These are phyloP conservation scores for Acacia crassicarpa DNA, from an alignment of 306 rosid genomes.

Conservation along the genomic window DNA sequence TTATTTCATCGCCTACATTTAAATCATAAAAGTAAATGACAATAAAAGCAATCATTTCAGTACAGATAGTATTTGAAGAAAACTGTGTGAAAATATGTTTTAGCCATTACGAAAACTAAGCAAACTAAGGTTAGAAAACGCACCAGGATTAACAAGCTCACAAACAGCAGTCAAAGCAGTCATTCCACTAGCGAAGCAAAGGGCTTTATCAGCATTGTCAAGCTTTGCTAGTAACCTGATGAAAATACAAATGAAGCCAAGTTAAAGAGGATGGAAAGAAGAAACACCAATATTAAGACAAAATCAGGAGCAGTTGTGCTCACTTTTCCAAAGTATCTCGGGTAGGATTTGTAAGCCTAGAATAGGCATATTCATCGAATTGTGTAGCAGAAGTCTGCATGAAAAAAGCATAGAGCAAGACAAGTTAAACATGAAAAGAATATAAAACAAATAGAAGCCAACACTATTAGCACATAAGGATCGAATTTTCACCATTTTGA, in stretches of 20 bases:
- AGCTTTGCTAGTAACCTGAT: constrained; percentile 53
- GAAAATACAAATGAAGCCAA: constrained; percentile 11
- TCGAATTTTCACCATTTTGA: no score
- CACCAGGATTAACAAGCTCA: constrained; percentile 53
- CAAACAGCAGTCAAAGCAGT: constrained; percentile 63
- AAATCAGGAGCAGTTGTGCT: background rate
- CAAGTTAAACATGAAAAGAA: background rate
- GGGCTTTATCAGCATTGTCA: constrained; percentile 58
- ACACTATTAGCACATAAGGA: no score
- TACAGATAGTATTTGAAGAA: constrained; percentile 10
- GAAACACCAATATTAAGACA: background rate
- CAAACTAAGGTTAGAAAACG: background rate
- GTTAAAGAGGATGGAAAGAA: constrained; percentile 2
- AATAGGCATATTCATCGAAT: constrained; percentile 56
- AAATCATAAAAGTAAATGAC: constrained; percentile 28
- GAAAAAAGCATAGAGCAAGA: background rate
- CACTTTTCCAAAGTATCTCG: constrained; percentile 59
- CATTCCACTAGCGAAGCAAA: constrained; percentile 72
- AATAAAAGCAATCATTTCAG: background rate
- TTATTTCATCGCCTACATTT: constrained; percentile 78
- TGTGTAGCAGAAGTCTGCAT: constrained; percentile 59
- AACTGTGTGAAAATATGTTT: background rate
- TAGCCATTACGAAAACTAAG: no score
- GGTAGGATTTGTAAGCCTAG: constrained; percentile 66
- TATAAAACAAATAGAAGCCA: background rate